Base-by-base conservation (phyloP, 768 basidiomycete species). In the Kwoniella mangroviensis region DNA sequence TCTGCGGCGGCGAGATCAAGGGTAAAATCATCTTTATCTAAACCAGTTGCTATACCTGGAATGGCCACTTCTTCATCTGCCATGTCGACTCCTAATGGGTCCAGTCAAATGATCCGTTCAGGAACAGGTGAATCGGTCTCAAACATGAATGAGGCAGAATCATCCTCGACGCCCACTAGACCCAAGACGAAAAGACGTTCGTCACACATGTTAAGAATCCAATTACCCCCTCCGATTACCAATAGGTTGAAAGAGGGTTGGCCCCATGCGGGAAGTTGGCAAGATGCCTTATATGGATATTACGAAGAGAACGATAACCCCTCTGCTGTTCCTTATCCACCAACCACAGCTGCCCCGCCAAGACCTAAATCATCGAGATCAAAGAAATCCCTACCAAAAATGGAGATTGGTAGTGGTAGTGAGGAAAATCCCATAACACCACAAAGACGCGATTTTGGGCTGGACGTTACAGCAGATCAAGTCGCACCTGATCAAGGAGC, bases 181-280 rank as follows among this genome's bases (percentile, higher is more conserved):
- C 68, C 68, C 1, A 71, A 58, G 40, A 62, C 22, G 28, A 55
- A 65, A 42, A 57, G 72, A 55, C 41, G 68, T 11, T 24, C 49
- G 4, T 57, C 67, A 1, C 34, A 53, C 42, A 63, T 66, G 41
- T 56, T 78, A 26, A 43, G 69, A n/a, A 28, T 75, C 24, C 68
- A 70, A 17, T 45, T 75, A 17, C 72, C 70, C 4, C 70, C 70
- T 17, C 78, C 74, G 2, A 64, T 75, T 2, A 51, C 67, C 17
- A 68, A 74, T 40, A 76, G 72, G 34, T 72, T 79, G 56, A 62
- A 62, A 17, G 63, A 78, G 21, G 75, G 75, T 19, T 76, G 75
- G 78, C 74, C 71, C 3, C 76, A 78, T 64, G 75, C 79, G 28
- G 79, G 79, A 6, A 76, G 68, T 41, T 80, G 79, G 79, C 75